A percentile compares a stretch with the other conserved stretches of the same genome.
phyloP scores from a whole-genome alignment of 2,329 filamentous ascomycete species.

The Thielaviopsis populi region DNA sequence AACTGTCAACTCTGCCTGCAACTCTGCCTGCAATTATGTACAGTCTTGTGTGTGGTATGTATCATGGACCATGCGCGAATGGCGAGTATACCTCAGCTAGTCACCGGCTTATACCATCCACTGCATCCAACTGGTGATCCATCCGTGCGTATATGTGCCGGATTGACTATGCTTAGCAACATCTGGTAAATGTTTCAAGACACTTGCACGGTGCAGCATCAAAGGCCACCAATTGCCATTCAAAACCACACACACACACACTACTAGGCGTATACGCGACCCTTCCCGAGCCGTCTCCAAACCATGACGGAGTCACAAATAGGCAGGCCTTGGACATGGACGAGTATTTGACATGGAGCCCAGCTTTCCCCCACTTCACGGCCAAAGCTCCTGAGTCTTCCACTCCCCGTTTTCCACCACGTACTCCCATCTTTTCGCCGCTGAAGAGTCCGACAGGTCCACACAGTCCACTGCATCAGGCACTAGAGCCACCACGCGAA shows the following conservation, averaged over 20 bases:
- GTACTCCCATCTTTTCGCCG: conserved; percentile 51
- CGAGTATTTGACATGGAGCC: not conserved
- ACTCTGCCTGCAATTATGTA: too few species aligned
- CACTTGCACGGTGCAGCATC: not conserved
- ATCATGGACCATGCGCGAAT: too few species aligned
- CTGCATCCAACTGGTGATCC: not conserved
- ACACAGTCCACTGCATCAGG: conserved; percentile 63
- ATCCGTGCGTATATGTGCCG: not conserved
- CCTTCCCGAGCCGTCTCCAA: not conserved
- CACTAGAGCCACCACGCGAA: conserved; percentile 67
- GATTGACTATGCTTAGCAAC: not conserved
- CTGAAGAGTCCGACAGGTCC: conserved; percentile 53
- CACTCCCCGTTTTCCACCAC: conserved; percentile 31
- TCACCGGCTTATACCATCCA: not conserved
- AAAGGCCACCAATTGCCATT: not conserved
- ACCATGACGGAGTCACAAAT: not conserved
- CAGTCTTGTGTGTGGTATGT: too few species aligned
- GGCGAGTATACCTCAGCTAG: not conserved
- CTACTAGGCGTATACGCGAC: not conserved
- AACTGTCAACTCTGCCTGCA: too few species aligned
- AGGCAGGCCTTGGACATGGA: not conserved
- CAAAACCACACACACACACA: not conserved
- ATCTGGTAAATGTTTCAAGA: not conserved
- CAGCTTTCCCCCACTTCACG: not conserved
- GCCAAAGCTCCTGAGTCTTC: conserved; percentile 10